Evolutionary conservation across 495 filamentous ascomycete species (phyloP).

Genomic region (Xylaria sp.): DNA sequence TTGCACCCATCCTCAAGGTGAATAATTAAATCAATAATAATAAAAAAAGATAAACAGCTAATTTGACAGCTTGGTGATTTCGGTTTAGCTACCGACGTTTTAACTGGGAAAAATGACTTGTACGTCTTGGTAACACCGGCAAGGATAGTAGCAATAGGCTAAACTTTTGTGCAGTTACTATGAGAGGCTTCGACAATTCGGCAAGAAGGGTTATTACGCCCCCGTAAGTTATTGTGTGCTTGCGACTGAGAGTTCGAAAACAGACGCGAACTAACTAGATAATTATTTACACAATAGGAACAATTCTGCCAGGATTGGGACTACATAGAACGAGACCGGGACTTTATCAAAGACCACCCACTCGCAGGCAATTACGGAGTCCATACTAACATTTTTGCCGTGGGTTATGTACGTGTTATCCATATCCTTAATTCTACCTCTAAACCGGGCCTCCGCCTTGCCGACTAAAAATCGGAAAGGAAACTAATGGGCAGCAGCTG

Average conservation of each 20-base stretch:
- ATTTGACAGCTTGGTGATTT: conserved; percentile 24
- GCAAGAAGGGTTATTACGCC: neutral
- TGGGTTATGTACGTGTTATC: neutral
- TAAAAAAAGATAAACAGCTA: neutral
- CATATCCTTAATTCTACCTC: too few species aligned
- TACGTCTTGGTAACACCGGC: neutral
- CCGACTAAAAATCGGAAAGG: neutral
- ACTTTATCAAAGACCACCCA: neutral
- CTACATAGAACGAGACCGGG: neutral
- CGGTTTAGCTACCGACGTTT: neutral
- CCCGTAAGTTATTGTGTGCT: neutral
- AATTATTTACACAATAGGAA: neutral
- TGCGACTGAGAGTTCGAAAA: neutral
- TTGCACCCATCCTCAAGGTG: conserved; percentile 13
- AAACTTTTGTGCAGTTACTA: conserved; percentile 18
- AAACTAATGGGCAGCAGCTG: conserved; percentile 6
- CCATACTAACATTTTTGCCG: conserved; percentile 13
- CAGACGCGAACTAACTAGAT: neutral
- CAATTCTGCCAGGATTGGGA: conserved; percentile 22
- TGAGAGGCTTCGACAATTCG: neutral
- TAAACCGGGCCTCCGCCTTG: neutral
- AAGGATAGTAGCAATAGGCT: neutral
- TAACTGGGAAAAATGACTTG: conserved; percentile 1
- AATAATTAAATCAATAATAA: neutral
- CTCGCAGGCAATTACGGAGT: conserved; percentile 15